Conservation (phyloP, 2,329 filamentous ascomycete genomes). For the Paecilomyces sp. region DNA sequence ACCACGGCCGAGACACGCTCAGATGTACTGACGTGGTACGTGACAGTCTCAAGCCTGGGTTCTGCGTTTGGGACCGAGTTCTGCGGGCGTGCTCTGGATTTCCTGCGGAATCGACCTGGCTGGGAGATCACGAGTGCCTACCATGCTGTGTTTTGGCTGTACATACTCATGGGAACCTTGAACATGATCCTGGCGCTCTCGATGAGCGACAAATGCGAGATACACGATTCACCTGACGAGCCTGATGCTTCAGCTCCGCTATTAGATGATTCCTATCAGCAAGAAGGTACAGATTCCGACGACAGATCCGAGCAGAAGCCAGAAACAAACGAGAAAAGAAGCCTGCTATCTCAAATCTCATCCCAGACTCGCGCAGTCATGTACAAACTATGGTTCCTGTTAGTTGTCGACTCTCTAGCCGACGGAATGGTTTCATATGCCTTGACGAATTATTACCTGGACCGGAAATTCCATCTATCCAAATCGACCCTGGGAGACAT, state of each 20-base stretch:
- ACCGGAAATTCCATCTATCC: constrained; percentile 47
- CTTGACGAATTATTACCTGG: constrained; percentile 53
- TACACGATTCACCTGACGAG: background rate
- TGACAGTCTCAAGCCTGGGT: constrained; percentile 50
- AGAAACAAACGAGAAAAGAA: background rate
- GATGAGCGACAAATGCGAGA: background rate
- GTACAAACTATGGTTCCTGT: constrained; percentile 58
- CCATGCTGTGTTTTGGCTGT: constrained; percentile 53
- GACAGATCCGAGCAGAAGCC: background rate
- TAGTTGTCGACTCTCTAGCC: constrained; percentile 57
- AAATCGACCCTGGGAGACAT: constrained; percentile 57
- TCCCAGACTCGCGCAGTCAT: constrained; percentile 50
- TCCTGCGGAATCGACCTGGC: constrained; percentile 36
- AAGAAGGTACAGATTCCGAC: background rate
- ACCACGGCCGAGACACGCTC: constrained; percentile 13
- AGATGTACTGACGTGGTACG: constrained; percentile 22
- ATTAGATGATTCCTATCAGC: background rate
- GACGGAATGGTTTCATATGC: constrained; percentile 59
- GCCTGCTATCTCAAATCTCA: background rate
- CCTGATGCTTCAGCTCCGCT: background rate
- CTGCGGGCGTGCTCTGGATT: constrained; percentile 46
- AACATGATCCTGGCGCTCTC: constrained; percentile 42
- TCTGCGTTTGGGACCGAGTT: constrained; percentile 48
- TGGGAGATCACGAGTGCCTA: constrained; percentile 49
- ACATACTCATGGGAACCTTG: constrained; percentile 48